phyloP scores from a whole-genome alignment of 768 basidiomycete genomes.

The Lactarius sanguifluus region DNA sequence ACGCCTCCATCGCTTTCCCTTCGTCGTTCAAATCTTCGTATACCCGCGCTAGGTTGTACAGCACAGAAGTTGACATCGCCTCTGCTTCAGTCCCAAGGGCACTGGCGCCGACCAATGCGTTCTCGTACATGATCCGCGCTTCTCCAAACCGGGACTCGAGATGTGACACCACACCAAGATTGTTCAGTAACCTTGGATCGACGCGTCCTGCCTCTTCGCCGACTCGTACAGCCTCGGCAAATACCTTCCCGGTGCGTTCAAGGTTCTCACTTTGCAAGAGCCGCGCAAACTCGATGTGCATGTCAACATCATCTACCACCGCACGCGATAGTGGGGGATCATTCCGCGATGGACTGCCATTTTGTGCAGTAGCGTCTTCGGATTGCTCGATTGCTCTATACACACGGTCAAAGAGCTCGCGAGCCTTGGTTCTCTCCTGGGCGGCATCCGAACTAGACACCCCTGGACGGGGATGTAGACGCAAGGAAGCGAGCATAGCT shows the following conservation, averaged over 20 bases:
- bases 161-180: conserved; percentile 74
- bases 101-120: conserved; percentile 61
- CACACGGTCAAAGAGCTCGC: conserved; percentile 80
- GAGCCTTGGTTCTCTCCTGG: conserved; percentile 69
- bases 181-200: conserved; percentile 76
- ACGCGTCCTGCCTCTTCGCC: conserved; percentile 47
- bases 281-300: conserved; percentile 88
- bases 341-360: conserved; percentile 26
- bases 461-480: conserved; percentile 79
- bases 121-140: conserved; percentile 69
- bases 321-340: conserved; percentile 32
- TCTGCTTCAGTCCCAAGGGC: conserved; percentile 53
- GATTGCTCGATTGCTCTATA: conserved; percentile 57
- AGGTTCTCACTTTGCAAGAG: conserved; percentile 83
- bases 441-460: conserved; percentile 70
- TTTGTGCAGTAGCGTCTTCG: conserved; percentile 50
- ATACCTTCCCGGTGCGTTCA: conserved; percentile 69
- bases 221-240: conserved; percentile 70
- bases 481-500: conserved; percentile 85
- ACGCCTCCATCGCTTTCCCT: conserved; percentile 77
- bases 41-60: conserved; percentile 90
- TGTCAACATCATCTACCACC: conserved; percentile 74
- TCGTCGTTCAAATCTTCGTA: conserved; percentile 84
- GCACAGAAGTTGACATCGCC: conserved; percentile 73
- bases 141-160: conserved; percentile 58